Evolutionary conservation across 495 filamentous ascomycete species (phyloP), one percentile per base, ranked within the genome.

Genomic region (Aspergillus incahuasiensis): DNA sequence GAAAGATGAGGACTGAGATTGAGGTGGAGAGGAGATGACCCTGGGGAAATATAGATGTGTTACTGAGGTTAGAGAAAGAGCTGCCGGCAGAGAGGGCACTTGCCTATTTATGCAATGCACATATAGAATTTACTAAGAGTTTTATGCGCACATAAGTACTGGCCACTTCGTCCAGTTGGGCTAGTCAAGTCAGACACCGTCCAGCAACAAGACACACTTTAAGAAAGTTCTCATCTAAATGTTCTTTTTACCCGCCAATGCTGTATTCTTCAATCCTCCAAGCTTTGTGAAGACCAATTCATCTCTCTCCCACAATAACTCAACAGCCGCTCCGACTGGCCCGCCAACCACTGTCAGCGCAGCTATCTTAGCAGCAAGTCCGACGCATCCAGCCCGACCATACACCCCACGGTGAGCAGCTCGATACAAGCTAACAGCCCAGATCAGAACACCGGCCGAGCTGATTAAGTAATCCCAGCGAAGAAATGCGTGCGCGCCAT

Each of bases 391-490:
- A 6, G 66, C 66, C 32, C 50, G 62, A 32, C 61, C 67, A 45
- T 63, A 70, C 25, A 74, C 63, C 20, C 65, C 70, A 38, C 67
- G 52, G 56, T 80, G 69, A 6, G 72, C 71, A 41, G 65, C 61
- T 8, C 48, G 54, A 22, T 74, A 69, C 19, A 86, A 57, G 7
- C 71, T 74, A 11, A 76, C 49, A 2, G 80, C 77, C 84, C 84
- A 87, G 6, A 83, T 21, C 13, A 84, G 51, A 28, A 84, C 57
- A 1, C 80, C 74, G 6, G 59, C 51, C 7, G 75, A 74, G 4
- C 79, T 82, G 49, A 80, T 73, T 57, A 82, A 67, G 19, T 83
- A 70, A 53, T 87, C 84, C 72, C 79, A 86, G 42, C 80, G 78
- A 24, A 86, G 58, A 61, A 86, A 81, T 16, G 70, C 67, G 48